These are phyloP conservation scores for Penicillium verhagenii DNA, from an alignment of 495 filamentous ascomycete genomes.

Conservation along the genomic window DNA sequence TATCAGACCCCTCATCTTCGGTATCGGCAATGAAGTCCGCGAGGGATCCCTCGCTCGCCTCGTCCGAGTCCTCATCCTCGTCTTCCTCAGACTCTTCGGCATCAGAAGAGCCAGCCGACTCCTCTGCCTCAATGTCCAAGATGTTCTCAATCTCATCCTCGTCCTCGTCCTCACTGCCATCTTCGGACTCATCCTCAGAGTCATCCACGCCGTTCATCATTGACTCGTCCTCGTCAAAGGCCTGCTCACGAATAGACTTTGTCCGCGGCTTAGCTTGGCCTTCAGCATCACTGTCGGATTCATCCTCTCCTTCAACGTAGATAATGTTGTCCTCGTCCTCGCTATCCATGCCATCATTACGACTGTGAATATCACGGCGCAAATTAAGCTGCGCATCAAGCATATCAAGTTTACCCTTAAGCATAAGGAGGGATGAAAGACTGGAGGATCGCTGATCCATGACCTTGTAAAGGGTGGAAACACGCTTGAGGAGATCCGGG, in stretches of 20 bases:
- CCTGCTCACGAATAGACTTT: constrained; percentile 42
- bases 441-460: constrained; percentile 81
- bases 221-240: constrained; percentile 44
- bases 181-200: constrained; percentile 41
- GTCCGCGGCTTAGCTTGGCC: constrained; percentile 36
- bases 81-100: constrained; percentile 48
- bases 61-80: constrained; percentile 44
- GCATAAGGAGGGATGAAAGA: constrained; percentile 75
- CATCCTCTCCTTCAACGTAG: constrained; percentile 77
- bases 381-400: constrained; percentile 81
- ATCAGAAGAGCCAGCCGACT: constrained; percentile 47
- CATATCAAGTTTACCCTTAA: constrained; percentile 93
- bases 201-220: constrained; percentile 45
- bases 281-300: constrained; percentile 43
- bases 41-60: constrained; percentile 44
- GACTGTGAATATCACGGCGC: constrained; percentile 57
- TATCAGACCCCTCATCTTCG: constrained; percentile 44
- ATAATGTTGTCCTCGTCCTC: constrained; percentile 77
- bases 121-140: constrained; percentile 47
- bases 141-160: constrained; percentile 39
- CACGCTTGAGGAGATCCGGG: constrained; percentile 70
- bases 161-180: constrained; percentile 41
- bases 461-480: constrained; percentile 75
- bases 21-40: constrained; percentile 48
- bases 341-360: constrained; percentile 50